Conservation (phyloP, 805 yeast genomes). For the Suhomyces emberorum region DNA sequence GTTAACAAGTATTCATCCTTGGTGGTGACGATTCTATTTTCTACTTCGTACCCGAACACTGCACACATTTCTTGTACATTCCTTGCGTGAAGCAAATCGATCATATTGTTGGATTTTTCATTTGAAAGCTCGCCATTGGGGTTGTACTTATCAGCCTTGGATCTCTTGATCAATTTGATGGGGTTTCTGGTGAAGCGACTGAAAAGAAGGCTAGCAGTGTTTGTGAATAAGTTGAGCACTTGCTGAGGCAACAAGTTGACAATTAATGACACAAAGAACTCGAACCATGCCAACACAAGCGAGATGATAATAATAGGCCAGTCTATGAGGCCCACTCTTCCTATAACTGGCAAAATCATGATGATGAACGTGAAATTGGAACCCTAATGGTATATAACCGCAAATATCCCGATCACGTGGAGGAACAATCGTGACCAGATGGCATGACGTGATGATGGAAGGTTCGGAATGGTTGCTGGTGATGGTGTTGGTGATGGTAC, state of each 20-base stretch:
- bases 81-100: conserved; percentile 42
- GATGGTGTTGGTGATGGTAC: too few relatives aligned
- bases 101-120: conserved; percentile 28
- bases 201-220: conserved; percentile 24
- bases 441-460: too few relatives aligned
- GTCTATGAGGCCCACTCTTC: conserved; percentile 46
- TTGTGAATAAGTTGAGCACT: conserved; percentile 36
- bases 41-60: conserved; percentile 65
- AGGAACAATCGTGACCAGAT: too few relatives aligned
- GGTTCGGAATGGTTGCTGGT: too few relatives aligned
- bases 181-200: conserved; percentile 24
- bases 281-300: conserved; percentile 48
- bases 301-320: conserved; percentile 47
- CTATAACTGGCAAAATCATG: conserved; percentile 10
- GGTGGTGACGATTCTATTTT: conserved; percentile 76
- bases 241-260: conserved; percentile 45
- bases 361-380: too few relatives aligned
- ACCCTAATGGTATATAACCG: too few relatives aligned
- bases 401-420: too few relatives aligned
- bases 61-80: conserved; percentile 64
- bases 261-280: conserved; percentile 43
- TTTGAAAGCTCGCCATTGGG: conserved; percentile 17
- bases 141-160: conserved; percentile 14
- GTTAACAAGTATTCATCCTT: conserved; percentile 74
- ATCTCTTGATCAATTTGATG: conserved; percentile 17